Evolutionary conservation across 768 basidiomycete species (phyloP).

Genomic region (Phlegmacium glaucopus): DNA sequence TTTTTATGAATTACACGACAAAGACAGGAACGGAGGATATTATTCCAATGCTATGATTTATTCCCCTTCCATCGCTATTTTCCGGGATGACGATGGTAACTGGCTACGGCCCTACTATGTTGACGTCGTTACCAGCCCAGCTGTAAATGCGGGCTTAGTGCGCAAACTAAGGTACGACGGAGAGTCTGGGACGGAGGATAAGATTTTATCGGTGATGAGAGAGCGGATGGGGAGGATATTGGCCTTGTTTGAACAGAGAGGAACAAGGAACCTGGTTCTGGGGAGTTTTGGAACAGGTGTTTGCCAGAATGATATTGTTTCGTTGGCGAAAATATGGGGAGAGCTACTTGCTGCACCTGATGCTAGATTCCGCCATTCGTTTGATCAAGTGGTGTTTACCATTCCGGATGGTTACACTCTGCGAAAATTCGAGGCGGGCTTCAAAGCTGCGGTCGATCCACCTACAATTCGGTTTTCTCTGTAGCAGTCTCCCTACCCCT

Average conservation of each 20-base stretch:
- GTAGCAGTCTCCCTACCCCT: background rate
- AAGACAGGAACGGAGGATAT: constrained; percentile 46
- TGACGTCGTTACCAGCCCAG: constrained; percentile 64
- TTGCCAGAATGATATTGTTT: constrained; percentile 52
- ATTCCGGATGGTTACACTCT: constrained; percentile 1
- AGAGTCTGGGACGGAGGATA: constrained; percentile 5
- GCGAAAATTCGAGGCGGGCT: constrained; percentile 1
- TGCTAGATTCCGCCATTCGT: constrained; percentile 50
- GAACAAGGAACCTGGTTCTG: constrained; percentile 55
- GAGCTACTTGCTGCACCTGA: constrained; percentile 18
- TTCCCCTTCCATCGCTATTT: constrained; percentile 52
- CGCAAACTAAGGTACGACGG: constrained; percentile 12
- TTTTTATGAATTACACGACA: constrained; percentile 56
- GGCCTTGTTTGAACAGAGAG: constrained; percentile 56
- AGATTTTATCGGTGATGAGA: constrained; percentile 41
- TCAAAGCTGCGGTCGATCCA: background rate
- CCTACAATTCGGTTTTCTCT: background rate
- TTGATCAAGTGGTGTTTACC: constrained; percentile 58
- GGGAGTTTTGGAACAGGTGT: constrained; percentile 75
- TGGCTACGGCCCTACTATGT: constrained; percentile 50
- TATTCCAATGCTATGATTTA: constrained; percentile 73
- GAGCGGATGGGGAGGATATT: constrained; percentile 69
- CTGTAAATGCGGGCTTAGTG: constrained; percentile 56
- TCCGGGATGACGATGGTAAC: constrained; percentile 54
- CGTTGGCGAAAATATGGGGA: constrained; percentile 16